Evolutionary conservation across 805 yeast species (phyloP), one percentile per base, ranked within the genome.

Genomic region (Suhomyces kilbournensis): DNA sequence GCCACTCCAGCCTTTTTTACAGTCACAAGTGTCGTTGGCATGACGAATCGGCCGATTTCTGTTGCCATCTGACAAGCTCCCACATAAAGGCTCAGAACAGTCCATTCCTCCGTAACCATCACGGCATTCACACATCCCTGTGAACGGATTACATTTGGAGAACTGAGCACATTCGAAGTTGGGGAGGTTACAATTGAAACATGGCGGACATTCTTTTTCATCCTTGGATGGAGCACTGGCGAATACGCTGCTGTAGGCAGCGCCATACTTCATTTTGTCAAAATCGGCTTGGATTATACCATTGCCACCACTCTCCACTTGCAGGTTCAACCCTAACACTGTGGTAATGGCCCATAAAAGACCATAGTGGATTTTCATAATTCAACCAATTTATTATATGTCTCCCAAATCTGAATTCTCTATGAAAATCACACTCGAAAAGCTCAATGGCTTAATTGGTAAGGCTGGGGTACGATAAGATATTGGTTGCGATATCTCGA

Each of bases 91-190:
- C 60, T 81, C 80, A 1, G 90, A 80, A 69, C 99, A 94, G 67
- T 94, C 97, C 61, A 84, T 83, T 7, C 98, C 97, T 3, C 97
- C 97, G 72, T 86, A 94, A 0, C 99, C 99, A 38, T 83, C 84
- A 43, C 90, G 81, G 71, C 99, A 94, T 50, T 89, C 96, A 73
- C 99, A 94, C 64, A 85, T 79, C 1, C 99, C 99, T 4, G 93
- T 88, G 68, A 76, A 90, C 32, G 86, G 80, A 67, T 94, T 89
- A 72, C 99, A 94, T n/a, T 70, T 70, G 25, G 96, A 91, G 64
- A 85, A 94, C 62, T 94, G 99, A 53, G 88, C 83, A 69, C 99
- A 94, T 56, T 84, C 86, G 62, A 88, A 91, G 56, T 91, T 86
- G 2, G 97, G 96, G 10, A 91, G 77, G 77, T 90, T 88, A 74